Percentiles rank a stretch among this genome's conserved stretches.
Conservation (phyloP, 169 alveolate genomes). For the Eimeria brunetti region DNA sequence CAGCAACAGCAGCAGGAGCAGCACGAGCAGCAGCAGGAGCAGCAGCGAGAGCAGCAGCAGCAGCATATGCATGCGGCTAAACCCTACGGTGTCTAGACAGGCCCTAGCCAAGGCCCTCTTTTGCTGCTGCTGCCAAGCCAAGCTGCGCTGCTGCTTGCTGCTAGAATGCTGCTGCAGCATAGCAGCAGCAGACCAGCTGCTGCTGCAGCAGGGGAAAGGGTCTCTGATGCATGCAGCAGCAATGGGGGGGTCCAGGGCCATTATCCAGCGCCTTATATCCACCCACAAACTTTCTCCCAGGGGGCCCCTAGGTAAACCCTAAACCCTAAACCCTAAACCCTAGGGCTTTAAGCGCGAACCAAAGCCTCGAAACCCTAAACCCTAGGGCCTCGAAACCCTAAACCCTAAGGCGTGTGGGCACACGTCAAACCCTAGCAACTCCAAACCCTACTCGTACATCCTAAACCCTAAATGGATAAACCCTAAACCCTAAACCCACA, state of each 20-base stretch:
- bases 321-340: slow-evolving; percentile 13
- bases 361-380: not conserved
- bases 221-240: slow-evolving; percentile 59
- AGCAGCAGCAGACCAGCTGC: not conserved
- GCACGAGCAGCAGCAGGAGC: not conserved
- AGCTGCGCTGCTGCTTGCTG: slow-evolving; percentile 38
- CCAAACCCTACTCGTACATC: not conserved
- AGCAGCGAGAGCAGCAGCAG: slow-evolving; percentile 14
- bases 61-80: not conserved
- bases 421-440: not conserved
- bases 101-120: slow-evolving; percentile 26
- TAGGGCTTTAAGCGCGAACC: not conserved
- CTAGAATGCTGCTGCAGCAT: slow-evolving; percentile 41
- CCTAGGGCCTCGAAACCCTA: not conserved
- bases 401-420: not conserved
- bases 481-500: not conserved
- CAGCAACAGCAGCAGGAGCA: not conserved
- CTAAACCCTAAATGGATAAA: not conserved
- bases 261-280: slow-evolving; percentile 15
- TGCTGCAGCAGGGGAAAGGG: slow-evolving; percentile 40
- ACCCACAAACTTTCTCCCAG: slow-evolving; percentile 12
- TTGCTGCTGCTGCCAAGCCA: slow-evolving; percentile 63
- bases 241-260: slow-evolving; percentile 53
- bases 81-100: not conserved
- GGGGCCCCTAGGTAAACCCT: slow-evolving; percentile 18